Evolutionary conservation across 2,329 filamentous ascomycete species (phyloP).

Genomic region (Ascochyta fabae): DNA sequence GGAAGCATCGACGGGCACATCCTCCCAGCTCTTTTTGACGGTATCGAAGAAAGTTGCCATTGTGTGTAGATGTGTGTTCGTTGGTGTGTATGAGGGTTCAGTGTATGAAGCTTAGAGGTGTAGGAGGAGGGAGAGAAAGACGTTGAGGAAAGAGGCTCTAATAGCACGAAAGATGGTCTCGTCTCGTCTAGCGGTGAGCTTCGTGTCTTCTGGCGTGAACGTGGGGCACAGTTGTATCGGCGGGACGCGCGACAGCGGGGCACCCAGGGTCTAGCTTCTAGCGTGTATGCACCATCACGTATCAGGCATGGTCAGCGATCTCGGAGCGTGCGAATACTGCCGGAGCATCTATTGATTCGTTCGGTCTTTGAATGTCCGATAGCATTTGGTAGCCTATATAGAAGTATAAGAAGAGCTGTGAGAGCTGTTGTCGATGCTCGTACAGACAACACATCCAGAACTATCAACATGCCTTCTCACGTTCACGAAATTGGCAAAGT

Average conservation of each 20-base stretch:
- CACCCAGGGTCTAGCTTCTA: conserved; percentile 17
- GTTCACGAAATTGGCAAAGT: conserved; percentile 37
- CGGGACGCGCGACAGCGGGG: conserved; percentile 15
- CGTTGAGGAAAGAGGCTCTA: conserved; percentile 6
- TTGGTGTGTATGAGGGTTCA: neutral
- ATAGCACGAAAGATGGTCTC: conserved; percentile 14
- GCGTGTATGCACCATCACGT: conserved; percentile 3
- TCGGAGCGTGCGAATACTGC: conserved; percentile 3
- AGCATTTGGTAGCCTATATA: conserved; percentile 2
- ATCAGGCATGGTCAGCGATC: conserved; percentile 9
- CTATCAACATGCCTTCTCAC: conserved; percentile 32
- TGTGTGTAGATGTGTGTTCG: conserved; percentile 16
- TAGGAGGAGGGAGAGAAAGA: neutral
- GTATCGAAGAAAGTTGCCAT: conserved; percentile 80
- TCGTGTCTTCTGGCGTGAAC: conserved; percentile 18
- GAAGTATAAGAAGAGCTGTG: conserved; percentile 7
- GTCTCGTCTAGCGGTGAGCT: conserved; percentile 22
- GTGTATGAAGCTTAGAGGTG: neutral
- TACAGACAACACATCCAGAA: neutral
- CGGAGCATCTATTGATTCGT: conserved; percentile 12
- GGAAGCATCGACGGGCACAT: conserved; percentile 76
- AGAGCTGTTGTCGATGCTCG: neutral
- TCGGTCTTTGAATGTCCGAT: conserved; percentile 19
- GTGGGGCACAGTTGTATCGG: conserved; percentile 7
- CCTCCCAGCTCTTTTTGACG: conserved; percentile 80